These are phyloP conservation scores for Holtermannia corniformis DNA, from an alignment of 768 basidiomycete genomes.

Conservation along the genomic window DNA sequence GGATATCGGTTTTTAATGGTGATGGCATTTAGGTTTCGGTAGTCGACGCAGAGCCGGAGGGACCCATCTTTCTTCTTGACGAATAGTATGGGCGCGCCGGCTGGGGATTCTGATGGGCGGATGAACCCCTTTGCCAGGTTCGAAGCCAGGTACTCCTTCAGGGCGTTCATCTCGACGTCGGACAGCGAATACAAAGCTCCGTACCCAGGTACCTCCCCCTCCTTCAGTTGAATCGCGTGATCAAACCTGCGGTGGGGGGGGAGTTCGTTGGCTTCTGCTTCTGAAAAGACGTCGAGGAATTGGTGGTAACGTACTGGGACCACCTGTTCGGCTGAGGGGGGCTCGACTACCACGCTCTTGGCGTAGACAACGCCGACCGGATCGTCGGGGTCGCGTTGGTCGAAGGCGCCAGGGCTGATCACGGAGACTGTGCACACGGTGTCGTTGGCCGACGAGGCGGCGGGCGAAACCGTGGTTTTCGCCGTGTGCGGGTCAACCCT, in stretches of 20 bases:
- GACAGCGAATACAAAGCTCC: conserved; percentile 42
- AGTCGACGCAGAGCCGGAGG: conserved; percentile 40
- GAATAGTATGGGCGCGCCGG: conserved; percentile 31
- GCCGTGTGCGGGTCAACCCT: too few relatives aligned
- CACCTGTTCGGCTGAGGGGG: too few relatives aligned
- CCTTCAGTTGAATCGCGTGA: conserved; percentile 40
- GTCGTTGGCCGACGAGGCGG: too few relatives aligned
- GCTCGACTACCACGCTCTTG: too few relatives aligned
- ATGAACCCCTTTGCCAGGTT: conserved; percentile 44
- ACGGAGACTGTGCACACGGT: too few relatives aligned
- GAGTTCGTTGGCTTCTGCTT: conserved; percentile 33
- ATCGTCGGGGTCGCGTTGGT: too few relatives aligned
- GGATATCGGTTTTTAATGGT: conserved; percentile 23
- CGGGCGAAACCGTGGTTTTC: too few relatives aligned
- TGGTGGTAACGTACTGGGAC: conserved; percentile 38
- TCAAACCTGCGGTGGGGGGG: conserved; percentile 43
- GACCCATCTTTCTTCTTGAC: conserved; percentile 43
- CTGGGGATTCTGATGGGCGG: conserved; percentile 30
- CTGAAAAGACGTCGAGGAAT: conserved; percentile 35
- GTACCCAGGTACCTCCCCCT: conserved; percentile 26
- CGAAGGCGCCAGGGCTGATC: too few relatives aligned
- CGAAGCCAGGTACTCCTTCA: conserved; percentile 41
- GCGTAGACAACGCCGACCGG: too few relatives aligned
- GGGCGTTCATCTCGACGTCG: conserved; percentile 36
- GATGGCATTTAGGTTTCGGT: conserved; percentile 18